Evolutionary conservation across 1,284 basidiomycete species (phyloP), one percentile per base, ranked within the genome.

Genomic region (Ganoderma sinense): DNA sequence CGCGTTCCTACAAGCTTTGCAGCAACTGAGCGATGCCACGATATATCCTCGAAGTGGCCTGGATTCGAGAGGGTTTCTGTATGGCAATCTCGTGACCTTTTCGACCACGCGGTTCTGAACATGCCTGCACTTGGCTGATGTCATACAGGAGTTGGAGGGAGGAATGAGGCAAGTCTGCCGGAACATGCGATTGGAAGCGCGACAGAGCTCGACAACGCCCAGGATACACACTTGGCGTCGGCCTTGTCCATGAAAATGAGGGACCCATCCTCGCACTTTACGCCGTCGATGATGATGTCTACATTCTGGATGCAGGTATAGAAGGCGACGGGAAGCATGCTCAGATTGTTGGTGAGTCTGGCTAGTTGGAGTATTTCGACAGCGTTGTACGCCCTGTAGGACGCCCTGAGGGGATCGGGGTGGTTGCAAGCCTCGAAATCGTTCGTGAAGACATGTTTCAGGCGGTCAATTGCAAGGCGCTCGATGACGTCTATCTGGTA

Each of bases 401-500:
- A 41, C 40, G 11, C 10, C 2, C 10, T 41, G 16, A 31, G 3
- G 29, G 16, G 11, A 14, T 7, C 6, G 14, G 8, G 4, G 31
- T 16, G n/a, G 16, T 58, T 18, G 31, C 55, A 60, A 13, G 13
- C 7, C 20, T 40, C 58, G 36, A 60, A 23, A n/a, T 14, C 36
- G 36, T 60, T 23, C 8, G 36, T 40, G 36, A 60, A 60, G 10
- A 7, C n/a, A 4, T 6, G 0, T 23, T 39, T 60, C 58, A 40
- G 14, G 58, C 36, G 36, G 3, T 11, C n/a, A 20, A 60, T 20
- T 20, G 58, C 58, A 13, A 40, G 18, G 16, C 33, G 58, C 58
- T 60, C 58, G 23, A 29, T 2, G 10, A 6, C 26, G 23, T 64
- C 63, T 2, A 67, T 31, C 13, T 59, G 33, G 39, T 70, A 70